phyloP scores from a whole-genome alignment of 305 asterid genomes.

The Solanum hybrid region DNA sequence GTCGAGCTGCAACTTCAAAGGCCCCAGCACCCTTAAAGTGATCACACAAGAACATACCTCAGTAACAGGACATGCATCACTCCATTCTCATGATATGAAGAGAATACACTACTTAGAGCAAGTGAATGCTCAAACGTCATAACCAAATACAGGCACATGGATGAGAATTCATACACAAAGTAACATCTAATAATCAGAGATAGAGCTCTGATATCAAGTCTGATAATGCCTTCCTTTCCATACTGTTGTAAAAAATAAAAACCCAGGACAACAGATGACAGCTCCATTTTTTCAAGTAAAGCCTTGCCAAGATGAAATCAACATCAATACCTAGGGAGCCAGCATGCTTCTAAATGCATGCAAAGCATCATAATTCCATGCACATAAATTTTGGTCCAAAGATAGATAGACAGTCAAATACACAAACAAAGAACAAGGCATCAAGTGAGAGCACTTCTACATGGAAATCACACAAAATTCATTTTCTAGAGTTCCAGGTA shows the following conservation, averaged over 20 bases:
- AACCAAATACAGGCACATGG: background rate
- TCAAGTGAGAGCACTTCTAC: background rate
- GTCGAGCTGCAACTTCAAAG: slow-evolving; percentile 98
- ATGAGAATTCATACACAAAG: background rate
- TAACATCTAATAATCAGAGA: background rate
- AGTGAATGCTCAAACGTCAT: background rate
- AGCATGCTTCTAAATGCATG: background rate
- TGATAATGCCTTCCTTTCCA: background rate
- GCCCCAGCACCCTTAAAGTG: slow-evolving; percentile 95
- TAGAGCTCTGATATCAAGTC: background rate
- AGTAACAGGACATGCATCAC: background rate
- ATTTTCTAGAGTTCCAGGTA: background rate
- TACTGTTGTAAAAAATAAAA: background rate
- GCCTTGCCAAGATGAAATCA: background rate
- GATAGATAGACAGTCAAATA: background rate
- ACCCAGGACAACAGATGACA: background rate
- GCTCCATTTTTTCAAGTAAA: background rate
- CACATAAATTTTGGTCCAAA: background rate
- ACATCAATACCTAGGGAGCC: background rate
- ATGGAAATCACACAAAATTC: background rate
- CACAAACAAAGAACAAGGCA: background rate
- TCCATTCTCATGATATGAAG: background rate
- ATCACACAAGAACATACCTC: background rate
- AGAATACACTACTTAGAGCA: background rate
- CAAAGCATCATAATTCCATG: background rate